Evolutionary conservation across 768 basidiomycete species (phyloP), one percentile per base, ranked within the genome.

Genomic region (Leccinum obscurum): DNA sequence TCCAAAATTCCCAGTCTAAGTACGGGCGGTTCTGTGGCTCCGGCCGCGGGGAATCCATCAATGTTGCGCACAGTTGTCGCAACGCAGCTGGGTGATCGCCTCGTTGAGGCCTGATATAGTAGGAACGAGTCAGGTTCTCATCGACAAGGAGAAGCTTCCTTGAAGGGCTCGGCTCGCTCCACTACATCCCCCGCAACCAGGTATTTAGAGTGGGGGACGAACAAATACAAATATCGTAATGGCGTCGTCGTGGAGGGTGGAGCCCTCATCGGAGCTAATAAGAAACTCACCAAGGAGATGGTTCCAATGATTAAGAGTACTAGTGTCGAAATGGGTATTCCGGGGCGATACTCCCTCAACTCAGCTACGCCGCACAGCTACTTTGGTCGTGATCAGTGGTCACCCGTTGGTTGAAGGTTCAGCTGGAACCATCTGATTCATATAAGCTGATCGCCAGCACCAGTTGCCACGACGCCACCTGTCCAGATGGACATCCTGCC

Each of bases 191-290:
- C 72, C 68, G 62, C 55, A 63, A 62, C 24, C 17, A 52, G 17
- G 28, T 44, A 20, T 59, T 49, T 56, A 55, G 55, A 46, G 57
- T 62, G 52, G 61, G 24, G 44, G 34, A 13, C 62, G 57, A 46
- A 64, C 61, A 55, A 59, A 64, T 72, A 57, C 61, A 55, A 59
- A 64, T 72, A 57, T 62, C 67, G 60, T 70, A 71, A 72, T 6
- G 32, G 46, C 56, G 32, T n/a, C 44, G 56, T 66, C 62, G 62
- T 68, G 66, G 66, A 70, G 58, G 35, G 30, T 64, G 71, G 69
- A 69, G 28, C 34, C 59, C 15, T 17, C 15, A 3, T 34, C 34
- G 34, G 34, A 34, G 34, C 34, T 34, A 34, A 3, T 39, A 39
- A 39, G 20, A 4, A 28, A 37, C 59, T 34, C 9, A 8, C 55